These are phyloP conservation scores for Trametes villosa DNA, from an alignment of 768 basidiomycete genomes.

Conservation along the genomic window DNA sequence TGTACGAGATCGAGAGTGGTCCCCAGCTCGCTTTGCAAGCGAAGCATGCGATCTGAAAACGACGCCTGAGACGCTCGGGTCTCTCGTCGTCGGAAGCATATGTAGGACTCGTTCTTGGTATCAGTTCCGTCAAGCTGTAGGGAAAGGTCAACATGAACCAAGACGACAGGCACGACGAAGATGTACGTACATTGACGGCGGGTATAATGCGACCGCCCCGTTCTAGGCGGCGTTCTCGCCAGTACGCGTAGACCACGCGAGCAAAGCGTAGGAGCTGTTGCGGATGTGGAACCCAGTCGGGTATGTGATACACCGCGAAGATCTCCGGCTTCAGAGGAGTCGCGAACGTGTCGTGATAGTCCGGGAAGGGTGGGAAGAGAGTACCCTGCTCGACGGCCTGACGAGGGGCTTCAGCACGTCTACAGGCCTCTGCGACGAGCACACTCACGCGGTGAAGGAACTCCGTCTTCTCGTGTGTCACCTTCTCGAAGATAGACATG, in stretches of 20 bases:
- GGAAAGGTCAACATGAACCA: too few species aligned
- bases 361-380: conserved; percentile 71
- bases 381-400: conserved; percentile 69
- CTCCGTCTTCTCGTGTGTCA: conserved; percentile 87
- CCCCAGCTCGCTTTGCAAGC: conserved; percentile 76
- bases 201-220: conserved; percentile 88
- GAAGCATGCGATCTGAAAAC: conserved; percentile 85
- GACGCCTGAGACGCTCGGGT: conserved; percentile 90
- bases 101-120: conserved; percentile 88
- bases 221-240: conserved; percentile 83
- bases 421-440: background rate
- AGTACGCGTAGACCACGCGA: conserved; percentile 80
- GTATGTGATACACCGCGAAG: conserved; percentile 72
- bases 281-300: conserved; percentile 70
- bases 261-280: conserved; percentile 69
- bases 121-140: conserved; percentile 92
- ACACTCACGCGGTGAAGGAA: conserved; percentile 85
- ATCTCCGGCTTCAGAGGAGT: conserved; percentile 58
- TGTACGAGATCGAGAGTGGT: conserved; percentile 75
- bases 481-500: conserved; percentile 92
- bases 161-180: too few species aligned
- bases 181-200: conserved; percentile 71
- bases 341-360: conserved; percentile 73
- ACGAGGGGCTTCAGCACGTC: conserved; percentile 8
- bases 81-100: conserved; percentile 96